Percentiles rank a stretch among this genome's conserved stretches.
phyloP scores from a whole-genome alignment of 1,284 basidiomycete genomes.

The Trichosporon ovoides region DNA sequence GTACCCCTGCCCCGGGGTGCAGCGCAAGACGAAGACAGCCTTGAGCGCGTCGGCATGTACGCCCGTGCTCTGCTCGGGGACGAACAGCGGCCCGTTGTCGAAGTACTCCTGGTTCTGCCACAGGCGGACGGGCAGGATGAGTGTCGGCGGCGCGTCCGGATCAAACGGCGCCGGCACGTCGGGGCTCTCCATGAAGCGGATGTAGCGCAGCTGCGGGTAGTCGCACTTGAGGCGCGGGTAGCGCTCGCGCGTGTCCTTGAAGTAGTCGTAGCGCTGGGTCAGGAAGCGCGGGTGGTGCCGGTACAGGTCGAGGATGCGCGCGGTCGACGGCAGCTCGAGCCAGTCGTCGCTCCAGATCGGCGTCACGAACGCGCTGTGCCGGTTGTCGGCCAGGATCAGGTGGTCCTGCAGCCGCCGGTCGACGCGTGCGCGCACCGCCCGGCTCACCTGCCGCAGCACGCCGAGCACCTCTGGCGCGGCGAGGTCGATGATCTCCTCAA shows the following conservation, averaged over 20 bases:
- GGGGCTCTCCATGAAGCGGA: slow-evolving; percentile 3
- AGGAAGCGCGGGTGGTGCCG: not conserved
- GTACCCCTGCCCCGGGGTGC: not conserved
- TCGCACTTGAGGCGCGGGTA: slow-evolving; percentile 1
- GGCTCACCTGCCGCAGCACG: not conserved
- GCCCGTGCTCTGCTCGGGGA: not conserved
- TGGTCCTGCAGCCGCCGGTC: not conserved
- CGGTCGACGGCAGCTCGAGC: not conserved
- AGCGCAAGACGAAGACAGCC: not conserved
- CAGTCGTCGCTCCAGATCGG: slow-evolving; percentile 5
- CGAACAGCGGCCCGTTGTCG: not conserved
- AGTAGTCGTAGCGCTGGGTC: not conserved
- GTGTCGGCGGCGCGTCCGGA: not conserved
- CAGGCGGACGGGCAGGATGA: not conserved
- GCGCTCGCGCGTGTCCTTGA: not conserved
- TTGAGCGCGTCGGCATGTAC: not conserved
- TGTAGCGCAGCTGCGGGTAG: not conserved
- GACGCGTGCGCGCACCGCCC: not conserved
- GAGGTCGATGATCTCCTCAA: slow-evolving; percentile 1
- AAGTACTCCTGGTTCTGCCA: slow-evolving; percentile 6
- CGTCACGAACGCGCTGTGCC: not conserved
- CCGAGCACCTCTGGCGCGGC: not conserved
- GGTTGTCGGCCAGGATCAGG: not conserved
- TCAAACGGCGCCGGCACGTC: not conserved
- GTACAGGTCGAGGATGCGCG: slow-evolving; percentile 1